A percentile compares a stretch with the other conserved stretches of the same genome.
phyloP scores from a whole-genome alignment of 1,284 basidiomycete genomes.

The Tilletia walkeri region DNA sequence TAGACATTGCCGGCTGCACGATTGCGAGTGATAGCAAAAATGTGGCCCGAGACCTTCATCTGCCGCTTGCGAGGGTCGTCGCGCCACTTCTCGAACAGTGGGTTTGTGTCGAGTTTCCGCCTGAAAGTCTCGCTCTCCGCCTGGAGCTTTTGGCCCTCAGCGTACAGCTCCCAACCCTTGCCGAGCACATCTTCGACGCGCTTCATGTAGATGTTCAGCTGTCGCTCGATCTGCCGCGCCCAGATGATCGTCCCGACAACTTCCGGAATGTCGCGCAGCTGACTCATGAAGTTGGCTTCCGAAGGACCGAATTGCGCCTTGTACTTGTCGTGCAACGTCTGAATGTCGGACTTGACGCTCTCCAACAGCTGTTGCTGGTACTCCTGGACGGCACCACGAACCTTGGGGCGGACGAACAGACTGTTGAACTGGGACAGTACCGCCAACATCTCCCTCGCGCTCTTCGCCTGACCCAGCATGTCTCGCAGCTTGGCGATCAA shows the following conservation, averaged over 20 bases:
- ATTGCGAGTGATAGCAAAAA: conserved; percentile 88
- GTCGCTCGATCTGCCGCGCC: conserved; percentile 96
- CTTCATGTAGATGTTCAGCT: conserved; percentile 95
- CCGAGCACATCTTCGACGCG: conserved; percentile 98
- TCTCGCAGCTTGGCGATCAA: conserved; percentile 92
- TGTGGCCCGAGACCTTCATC: conserved; percentile 85
- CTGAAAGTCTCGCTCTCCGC: conserved; percentile 87
- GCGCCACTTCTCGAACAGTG: conserved; percentile 94
- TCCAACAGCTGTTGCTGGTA: conserved; percentile 75
- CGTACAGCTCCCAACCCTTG: conserved; percentile 96
- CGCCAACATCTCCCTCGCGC: conserved; percentile 98
- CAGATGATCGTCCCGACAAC: conserved; percentile 97
- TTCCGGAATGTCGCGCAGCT: conserved; percentile 93
- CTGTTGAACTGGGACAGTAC: conserved; percentile 99
- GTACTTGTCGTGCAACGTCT: conserved; percentile 83
- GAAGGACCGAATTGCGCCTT: conserved; percentile 85
- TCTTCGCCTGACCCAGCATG: conserved; percentile 87
- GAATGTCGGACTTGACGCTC: conserved; percentile 90
- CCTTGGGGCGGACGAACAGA: conserved; percentile 91
- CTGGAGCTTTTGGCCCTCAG: conserved; percentile 96
- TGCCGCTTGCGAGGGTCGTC: conserved; percentile 84
- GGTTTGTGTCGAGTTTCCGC: conserved; percentile 88
- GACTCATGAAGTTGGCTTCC: conserved; percentile 95
- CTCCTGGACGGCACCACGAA: conserved; percentile 85
- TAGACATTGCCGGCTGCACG: conserved; percentile 62